Percentiles rank a stretch among this genome's conserved stretches.
These are phyloP conservation scores for Emergomyces pasteurianus DNA, from an alignment of 2,329 filamentous ascomycete species.

Conservation along the genomic window DNA sequence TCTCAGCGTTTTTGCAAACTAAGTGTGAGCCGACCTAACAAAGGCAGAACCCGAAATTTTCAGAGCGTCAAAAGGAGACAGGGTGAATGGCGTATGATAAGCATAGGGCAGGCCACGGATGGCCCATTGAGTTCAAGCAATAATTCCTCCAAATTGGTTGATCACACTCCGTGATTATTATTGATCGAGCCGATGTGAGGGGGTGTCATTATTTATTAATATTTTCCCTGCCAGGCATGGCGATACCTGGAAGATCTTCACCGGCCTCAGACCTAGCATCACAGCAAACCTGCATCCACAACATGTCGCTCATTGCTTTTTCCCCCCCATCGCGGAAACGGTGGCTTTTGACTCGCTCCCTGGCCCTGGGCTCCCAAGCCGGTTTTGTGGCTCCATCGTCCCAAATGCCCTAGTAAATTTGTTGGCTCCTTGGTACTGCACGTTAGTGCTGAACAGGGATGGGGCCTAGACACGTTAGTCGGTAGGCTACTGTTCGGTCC, in stretches of 20 bases:
- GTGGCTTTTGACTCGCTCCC: not conserved
- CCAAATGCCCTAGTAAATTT: not conserved
- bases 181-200: not conserved
- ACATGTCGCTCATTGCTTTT: conserved; percentile 1
- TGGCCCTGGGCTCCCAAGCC: not conserved
- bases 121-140: not conserved
- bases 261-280: too few species aligned
- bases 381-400: not conserved
- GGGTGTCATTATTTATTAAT: not conserved
- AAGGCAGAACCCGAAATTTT: not conserved
- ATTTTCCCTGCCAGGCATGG: not conserved
- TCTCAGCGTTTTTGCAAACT: too few species aligned
- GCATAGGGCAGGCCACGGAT: too few species aligned
- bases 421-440: not conserved
- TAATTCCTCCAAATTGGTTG: not conserved
- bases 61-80: not conserved
- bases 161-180: not conserved
- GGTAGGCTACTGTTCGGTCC: conserved; percentile 1
- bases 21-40: not conserved
- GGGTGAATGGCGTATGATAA: too few species aligned
- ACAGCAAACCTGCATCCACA: not conserved
- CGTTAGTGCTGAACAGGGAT: not conserved
- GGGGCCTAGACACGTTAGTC: conserved; percentile 2
- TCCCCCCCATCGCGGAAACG: not conserved
- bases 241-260: not conserved